A percentile compares a stretch with the other conserved stretches of the same genome.
Evolutionary conservation across 352 stramenopile genomes (phyloP).

Genomic region (Phytophthora colocasiae): DNA sequence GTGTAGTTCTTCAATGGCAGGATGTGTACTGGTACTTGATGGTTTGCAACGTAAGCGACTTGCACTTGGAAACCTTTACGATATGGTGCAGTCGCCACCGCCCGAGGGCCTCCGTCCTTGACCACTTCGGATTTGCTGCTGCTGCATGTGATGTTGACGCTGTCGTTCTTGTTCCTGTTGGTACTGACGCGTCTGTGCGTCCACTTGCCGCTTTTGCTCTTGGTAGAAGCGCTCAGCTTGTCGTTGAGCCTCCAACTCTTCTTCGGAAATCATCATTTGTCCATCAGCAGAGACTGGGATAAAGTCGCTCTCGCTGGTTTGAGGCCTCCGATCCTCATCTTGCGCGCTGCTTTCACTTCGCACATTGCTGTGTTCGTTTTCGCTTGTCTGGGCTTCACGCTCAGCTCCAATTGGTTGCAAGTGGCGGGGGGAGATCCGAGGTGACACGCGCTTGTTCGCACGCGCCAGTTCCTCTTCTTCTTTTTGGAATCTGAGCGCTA

Average conservation of each 20-base stretch:
- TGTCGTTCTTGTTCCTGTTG: constrained; percentile 44
- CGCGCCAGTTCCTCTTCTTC: constrained; percentile 69
- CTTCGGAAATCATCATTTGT: constrained; percentile 64
- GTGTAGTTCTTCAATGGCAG: constrained; percentile 27
- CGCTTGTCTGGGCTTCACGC: constrained; percentile 1
- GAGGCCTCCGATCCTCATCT: constrained; percentile 9
- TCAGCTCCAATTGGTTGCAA: constrained; percentile 25
- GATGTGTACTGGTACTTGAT: constrained; percentile 15
- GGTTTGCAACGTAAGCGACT: not conserved
- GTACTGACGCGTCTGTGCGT: constrained; percentile 46
- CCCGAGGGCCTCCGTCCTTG: constrained; percentile 23
- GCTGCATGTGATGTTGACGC: constrained; percentile 37
- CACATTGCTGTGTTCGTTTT: constrained; percentile 1
- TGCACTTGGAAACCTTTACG: constrained; percentile 35
- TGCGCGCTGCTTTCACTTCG: constrained; percentile 27
- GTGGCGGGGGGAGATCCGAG: constrained; percentile 21
- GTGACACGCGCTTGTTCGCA: constrained; percentile 32
- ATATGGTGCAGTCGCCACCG: constrained; percentile 55
- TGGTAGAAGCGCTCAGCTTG: constrained; percentile 77
- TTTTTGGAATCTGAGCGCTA: constrained; percentile 78
- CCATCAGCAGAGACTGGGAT: constrained; percentile 54
- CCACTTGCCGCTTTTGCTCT: constrained; percentile 66
- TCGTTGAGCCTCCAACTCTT: constrained; percentile 74
- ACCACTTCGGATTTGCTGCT: constrained; percentile 31
- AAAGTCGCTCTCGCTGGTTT: constrained; percentile 46